phyloP scores from a whole-genome alignment of 2,329 filamentous ascomycete genomes.

The Fusarium coffeatum region DNA sequence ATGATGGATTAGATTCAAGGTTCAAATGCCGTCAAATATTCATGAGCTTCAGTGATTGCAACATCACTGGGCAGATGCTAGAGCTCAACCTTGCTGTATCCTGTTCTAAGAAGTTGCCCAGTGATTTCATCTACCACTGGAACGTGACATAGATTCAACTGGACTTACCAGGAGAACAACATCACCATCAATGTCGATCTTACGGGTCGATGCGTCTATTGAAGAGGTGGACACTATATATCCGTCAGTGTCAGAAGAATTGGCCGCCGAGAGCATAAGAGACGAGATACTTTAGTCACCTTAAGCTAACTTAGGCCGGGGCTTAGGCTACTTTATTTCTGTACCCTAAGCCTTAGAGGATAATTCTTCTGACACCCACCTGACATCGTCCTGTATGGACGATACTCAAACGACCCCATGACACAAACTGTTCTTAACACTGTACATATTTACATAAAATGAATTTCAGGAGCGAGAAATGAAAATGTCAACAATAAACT shows the following conservation, averaged over 20 bases:
- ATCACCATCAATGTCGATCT: neutral
- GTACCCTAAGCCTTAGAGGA: no score
- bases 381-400: neutral
- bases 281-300: no score
- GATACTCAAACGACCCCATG: conserved; percentile 28
- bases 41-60: neutral
- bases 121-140: neutral
- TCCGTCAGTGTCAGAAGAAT: no score
- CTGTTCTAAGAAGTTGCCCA: neutral
- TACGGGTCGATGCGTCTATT: neutral
- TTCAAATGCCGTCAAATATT: neutral
- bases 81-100: neutral
- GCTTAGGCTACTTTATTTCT: no score
- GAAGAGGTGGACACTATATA: neutral
- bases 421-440: conserved; percentile 6
- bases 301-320: no score
- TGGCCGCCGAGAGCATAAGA: no score
- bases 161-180: neutral
- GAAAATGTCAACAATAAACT: neutral
- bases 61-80: neutral
- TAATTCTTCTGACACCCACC: no score
- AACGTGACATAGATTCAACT: neutral
- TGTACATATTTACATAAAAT: conserved; percentile 7
- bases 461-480: neutral
- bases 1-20: neutral